phyloP scores from a whole-genome alignment of 2,329 filamentous ascomycete genomes.

The Penicillium griseofulvum region DNA sequence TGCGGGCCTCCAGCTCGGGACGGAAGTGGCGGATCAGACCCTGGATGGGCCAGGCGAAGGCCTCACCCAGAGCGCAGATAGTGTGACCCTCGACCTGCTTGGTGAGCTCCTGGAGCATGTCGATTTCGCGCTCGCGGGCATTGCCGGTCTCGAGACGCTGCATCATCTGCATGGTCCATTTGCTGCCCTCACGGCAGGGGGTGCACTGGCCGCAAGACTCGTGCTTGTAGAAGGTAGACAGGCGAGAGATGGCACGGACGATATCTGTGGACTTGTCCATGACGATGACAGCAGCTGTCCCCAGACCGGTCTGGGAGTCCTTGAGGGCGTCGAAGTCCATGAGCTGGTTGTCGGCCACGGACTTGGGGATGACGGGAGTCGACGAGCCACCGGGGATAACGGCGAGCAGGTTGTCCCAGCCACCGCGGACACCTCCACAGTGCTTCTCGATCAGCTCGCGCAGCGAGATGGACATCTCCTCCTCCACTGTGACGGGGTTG shows the following conservation, averaged over 20 bases:
- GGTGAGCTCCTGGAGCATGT: conserved; percentile 98
- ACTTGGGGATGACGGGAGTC: conserved; percentile 89
- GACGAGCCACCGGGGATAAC: conserved; percentile 96
- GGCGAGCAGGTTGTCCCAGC: conserved; percentile 96
- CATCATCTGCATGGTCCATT: conserved; percentile 99
- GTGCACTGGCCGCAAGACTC: conserved; percentile 98
- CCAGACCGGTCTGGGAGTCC: conserved; percentile 94
- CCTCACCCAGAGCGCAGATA: conserved; percentile 95
- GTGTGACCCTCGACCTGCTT: conserved; percentile 99
- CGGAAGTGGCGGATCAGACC: conserved; percentile 98
- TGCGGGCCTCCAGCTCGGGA: conserved; percentile 88
- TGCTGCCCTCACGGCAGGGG: conserved; percentile 97
- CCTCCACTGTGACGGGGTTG: conserved; percentile 95
- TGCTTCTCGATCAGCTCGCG: conserved; percentile 97
- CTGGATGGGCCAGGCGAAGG: conserved; percentile 97
- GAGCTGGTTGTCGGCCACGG: conserved; percentile 85
- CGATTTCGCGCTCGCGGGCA: conserved; percentile 87
- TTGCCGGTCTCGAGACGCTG: conserved; percentile 88
- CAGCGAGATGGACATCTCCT: conserved; percentile 98
- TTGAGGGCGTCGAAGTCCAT: conserved; percentile 99
- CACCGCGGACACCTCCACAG: conserved; percentile 92
- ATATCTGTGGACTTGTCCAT: conserved; percentile 99
- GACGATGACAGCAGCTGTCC: conserved; percentile 95
- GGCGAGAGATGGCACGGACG: conserved; percentile 85
- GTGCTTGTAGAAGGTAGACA: conserved; percentile 97